Percentiles rank a stretch among this genome's conserved stretches.
Evolutionary conservation across 2,329 filamentous ascomycete genomes (phyloP).

Genomic region (Botrytis elliptica): DNA sequence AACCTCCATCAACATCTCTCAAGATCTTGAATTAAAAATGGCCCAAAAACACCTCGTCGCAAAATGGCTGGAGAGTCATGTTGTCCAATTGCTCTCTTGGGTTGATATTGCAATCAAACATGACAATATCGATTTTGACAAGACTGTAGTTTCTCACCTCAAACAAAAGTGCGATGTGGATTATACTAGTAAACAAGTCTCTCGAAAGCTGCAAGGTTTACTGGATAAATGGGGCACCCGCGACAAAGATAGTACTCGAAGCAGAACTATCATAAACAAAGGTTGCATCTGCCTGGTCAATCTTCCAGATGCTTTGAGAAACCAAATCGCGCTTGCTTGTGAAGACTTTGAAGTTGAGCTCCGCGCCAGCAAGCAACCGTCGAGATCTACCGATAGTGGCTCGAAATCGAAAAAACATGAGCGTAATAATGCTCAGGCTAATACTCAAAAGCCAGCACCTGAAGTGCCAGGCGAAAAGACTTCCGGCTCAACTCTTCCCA

Average conservation of each 20-base stretch:
- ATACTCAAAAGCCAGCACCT: not conserved
- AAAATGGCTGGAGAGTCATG: not conserved
- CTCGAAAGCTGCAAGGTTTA: not conserved
- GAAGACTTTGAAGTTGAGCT: not conserved
- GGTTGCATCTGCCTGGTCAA: not conserved
- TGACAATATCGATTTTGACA: not conserved
- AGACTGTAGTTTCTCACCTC: conserved; percentile 4
- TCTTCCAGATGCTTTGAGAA: not conserved
- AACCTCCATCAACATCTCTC: not conserved
- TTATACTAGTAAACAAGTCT: not conserved
- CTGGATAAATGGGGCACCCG: not conserved
- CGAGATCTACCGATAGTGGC: not conserved
- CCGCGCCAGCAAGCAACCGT: not conserved
- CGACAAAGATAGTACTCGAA: not conserved
- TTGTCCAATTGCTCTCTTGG: conserved; percentile 10
- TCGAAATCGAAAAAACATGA: not conserved
- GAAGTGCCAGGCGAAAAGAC: not conserved
- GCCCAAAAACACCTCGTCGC: not conserved
- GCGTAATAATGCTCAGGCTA: not conserved
- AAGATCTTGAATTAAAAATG: not conserved
- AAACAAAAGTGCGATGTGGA: not conserved
- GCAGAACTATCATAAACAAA: not conserved
- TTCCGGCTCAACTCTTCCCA: not conserved
- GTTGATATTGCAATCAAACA: not conserved
- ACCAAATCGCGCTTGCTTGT: not conserved